phyloP scores from a whole-genome alignment of 1,284 basidiomycete genomes.

The Schizopora paradoxa region DNA sequence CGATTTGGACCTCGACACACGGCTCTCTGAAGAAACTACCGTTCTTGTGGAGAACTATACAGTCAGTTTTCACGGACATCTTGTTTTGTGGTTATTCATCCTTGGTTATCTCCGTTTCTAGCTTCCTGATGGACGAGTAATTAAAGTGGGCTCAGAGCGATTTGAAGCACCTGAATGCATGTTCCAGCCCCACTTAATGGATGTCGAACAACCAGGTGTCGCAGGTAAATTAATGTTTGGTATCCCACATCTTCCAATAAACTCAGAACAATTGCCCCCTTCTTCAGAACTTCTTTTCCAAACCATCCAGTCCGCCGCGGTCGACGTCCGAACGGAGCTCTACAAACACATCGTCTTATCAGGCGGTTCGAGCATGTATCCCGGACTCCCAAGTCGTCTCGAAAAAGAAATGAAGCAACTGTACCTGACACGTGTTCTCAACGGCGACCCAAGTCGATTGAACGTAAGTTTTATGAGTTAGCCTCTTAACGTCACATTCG shows the following conservation, averaged over 20 bases:
- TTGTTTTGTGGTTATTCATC: too few species aligned
- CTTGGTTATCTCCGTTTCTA: constrained; percentile 27
- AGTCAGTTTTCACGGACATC: constrained; percentile 50
- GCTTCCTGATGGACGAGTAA: constrained; percentile 93
- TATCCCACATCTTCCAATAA: not conserved
- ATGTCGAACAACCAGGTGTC: constrained; percentile 94
- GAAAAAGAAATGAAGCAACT: constrained; percentile 99
- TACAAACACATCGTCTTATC: constrained; percentile 99
- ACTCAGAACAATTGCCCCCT: not conserved
- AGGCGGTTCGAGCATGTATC: constrained; percentile 98
- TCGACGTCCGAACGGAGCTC: constrained; percentile 86
- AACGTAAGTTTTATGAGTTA: constrained; percentile 55
- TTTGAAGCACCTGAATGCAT: constrained; percentile 99
- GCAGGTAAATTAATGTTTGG: constrained; percentile 54
- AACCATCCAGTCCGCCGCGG: constrained; percentile 89
- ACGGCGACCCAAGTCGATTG: constrained; percentile 79
- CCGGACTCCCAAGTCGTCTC: constrained; percentile 90
- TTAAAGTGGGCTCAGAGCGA: constrained; percentile 98
- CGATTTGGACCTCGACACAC: constrained; percentile 92
- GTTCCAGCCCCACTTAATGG: constrained; percentile 99
- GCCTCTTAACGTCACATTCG: constrained; percentile 1
- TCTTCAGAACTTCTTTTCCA: constrained; percentile 89
- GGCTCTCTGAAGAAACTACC: constrained; percentile 94
- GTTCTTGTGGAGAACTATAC: constrained; percentile 95
- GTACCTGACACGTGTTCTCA: constrained; percentile 86